Evolutionary conservation across 371 early-diverging fungal species (phyloP).

Genomic region (Parasitella parasitica): DNA sequence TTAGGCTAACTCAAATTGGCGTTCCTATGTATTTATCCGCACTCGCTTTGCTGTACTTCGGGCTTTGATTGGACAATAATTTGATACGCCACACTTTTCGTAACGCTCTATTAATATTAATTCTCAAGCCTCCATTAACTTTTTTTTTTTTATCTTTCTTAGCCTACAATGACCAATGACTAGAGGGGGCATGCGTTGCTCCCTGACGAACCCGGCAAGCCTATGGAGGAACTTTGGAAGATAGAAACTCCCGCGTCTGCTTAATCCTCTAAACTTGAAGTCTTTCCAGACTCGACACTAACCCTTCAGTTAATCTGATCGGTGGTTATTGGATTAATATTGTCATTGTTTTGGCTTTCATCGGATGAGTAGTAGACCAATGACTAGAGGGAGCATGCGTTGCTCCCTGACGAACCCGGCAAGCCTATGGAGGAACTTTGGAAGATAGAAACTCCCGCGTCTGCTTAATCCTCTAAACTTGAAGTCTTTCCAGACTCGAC

Average conservation of each 20-base stretch:
- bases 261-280: constrained; percentile 20
- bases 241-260: constrained; percentile 27
- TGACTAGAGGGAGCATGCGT: constrained; percentile 19
- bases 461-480: too few relatives aligned
- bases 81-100: neutral
- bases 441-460: too few relatives aligned
- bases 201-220: constrained; percentile 25
- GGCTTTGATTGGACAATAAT: neutral
- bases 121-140: neutral
- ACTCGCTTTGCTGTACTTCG: neutral
- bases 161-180: constrained; percentile 28
- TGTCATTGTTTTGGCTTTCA: constrained; percentile 5
- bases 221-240: constrained; percentile 26
- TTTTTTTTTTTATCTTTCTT: constrained; percentile 21
- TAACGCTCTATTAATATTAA: neutral
- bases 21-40: neutral
- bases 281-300: constrained; percentile 26
- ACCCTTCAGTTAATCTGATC: constrained; percentile 25
- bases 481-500: constrained; percentile 26
- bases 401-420: constrained; percentile 23
- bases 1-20: neutral
- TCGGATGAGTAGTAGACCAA: neutral
- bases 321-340: constrained; percentile 21
- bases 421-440: constrained; percentile 27
- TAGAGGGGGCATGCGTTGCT: constrained; percentile 19